Evolutionary conservation across 2,329 filamentous ascomycete genomes (phyloP).

Genomic region (Colletotrichum camelliae): DNA sequence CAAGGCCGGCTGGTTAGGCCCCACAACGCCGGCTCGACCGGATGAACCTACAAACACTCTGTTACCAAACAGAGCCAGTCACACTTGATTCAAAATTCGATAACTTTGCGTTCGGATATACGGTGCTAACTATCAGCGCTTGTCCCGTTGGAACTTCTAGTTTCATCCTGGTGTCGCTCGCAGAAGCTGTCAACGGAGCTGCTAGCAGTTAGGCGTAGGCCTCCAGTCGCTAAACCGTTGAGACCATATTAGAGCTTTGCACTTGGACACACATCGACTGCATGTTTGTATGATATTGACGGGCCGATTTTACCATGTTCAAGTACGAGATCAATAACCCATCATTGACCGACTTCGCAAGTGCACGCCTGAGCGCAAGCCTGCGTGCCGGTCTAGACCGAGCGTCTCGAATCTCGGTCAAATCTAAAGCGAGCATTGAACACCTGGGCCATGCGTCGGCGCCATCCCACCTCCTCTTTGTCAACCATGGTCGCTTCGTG

Average conservation of each 20-base stretch:
- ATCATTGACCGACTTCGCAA: neutral
- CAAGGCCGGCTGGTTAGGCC: neutral
- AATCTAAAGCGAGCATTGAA: neutral
- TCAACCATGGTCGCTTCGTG: conserved; percentile 47
- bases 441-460: neutral
- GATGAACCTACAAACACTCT: neutral
- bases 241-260: neutral
- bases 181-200: neutral
- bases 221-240: neutral
- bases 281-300: neutral
- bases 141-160: neutral
- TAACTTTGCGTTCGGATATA: neutral
- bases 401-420: neutral
- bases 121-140: neutral
- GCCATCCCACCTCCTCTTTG: neutral
- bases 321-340: neutral
- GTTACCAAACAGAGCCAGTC: neutral
- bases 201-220: neutral
- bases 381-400: neutral
- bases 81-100: neutral
- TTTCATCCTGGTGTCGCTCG: neutral
- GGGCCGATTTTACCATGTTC: neutral
- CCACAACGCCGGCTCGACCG: neutral
- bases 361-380: neutral
- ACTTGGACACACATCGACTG: neutral